Evolutionary conservation across 2,329 filamentous ascomycete genomes (phyloP).

Genomic region (Calonectria naviculata): DNA sequence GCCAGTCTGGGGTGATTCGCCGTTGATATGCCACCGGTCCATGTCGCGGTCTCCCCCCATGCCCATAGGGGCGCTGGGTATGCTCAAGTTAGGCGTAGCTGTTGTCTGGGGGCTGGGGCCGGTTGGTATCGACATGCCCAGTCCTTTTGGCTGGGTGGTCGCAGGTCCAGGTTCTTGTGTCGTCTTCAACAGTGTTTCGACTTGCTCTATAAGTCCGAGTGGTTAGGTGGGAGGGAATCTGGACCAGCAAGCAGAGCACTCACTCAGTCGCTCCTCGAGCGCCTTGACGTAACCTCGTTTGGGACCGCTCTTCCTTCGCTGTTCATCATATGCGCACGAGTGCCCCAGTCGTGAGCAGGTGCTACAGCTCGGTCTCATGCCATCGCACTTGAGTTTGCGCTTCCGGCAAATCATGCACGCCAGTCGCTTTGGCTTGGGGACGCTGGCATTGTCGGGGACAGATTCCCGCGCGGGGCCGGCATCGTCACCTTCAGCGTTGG

Average conservation of each 20-base stretch:
- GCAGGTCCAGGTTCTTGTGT: slow-evolving; percentile 67
- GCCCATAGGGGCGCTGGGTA: slow-evolving; percentile 59
- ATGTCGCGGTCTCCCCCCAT: slow-evolving; percentile 59
- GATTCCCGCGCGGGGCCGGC: slow-evolving; percentile 51
- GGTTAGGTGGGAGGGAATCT: slow-evolving; percentile 31
- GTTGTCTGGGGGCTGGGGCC: slow-evolving; percentile 45
- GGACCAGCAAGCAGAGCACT: slow-evolving; percentile 45
- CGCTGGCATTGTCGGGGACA: slow-evolving; percentile 62
- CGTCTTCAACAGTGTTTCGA: slow-evolving; percentile 87
- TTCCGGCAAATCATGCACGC: slow-evolving; percentile 95
- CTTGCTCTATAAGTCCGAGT: slow-evolving; percentile 74
- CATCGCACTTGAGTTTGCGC: slow-evolving; percentile 92
- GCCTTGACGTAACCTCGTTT: slow-evolving; percentile 96
- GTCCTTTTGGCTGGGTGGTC: slow-evolving; percentile 44
- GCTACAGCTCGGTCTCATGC: slow-evolving; percentile 83
- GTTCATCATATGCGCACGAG: slow-evolving; percentile 90
- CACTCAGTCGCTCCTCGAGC: slow-evolving; percentile 91
- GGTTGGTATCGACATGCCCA: slow-evolving; percentile 39
- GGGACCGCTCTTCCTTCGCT: slow-evolving; percentile 92
- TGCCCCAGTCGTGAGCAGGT: slow-evolving; percentile 90
- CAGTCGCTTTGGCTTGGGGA: slow-evolving; percentile 89
- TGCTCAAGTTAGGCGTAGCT: slow-evolving; percentile 40
- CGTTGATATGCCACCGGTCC: slow-evolving; percentile 61
- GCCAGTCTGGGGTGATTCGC: slow-evolving; percentile 62
- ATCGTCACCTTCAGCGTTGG: slow-evolving; percentile 47